Evolutionary conservation across 306 rosid genomes (phyloP).

Genomic region (Prunus armeniaca): DNA sequence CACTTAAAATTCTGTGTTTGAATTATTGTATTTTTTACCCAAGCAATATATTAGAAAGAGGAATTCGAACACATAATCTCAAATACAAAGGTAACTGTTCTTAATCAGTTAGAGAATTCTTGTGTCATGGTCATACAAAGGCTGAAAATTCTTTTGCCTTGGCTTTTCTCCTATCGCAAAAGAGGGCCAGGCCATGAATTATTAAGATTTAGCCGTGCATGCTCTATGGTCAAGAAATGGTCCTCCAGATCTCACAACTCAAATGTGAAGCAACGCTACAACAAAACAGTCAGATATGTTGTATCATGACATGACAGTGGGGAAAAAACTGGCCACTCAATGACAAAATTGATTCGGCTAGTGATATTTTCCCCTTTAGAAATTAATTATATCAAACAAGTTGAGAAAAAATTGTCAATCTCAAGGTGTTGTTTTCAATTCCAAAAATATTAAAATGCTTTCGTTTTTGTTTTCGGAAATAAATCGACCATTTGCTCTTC

Average conservation of each 20-base stretch:
- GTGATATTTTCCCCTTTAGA: background rate
- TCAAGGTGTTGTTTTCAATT: background rate
- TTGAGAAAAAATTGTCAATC: background rate
- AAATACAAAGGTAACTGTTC: background rate
- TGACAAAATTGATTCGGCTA: background rate
- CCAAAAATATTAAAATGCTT: background rate
- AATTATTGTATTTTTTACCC: too few species aligned
- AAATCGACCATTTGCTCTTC: background rate
- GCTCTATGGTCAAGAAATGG: background rate
- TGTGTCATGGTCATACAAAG: background rate
- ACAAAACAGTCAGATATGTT: background rate
- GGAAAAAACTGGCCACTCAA: background rate
- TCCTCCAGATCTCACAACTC: background rate
- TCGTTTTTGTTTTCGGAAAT: background rate
- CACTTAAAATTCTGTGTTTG: too few species aligned
- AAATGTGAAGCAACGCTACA: background rate
- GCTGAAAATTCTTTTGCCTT: background rate
- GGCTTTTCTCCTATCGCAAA: background rate
- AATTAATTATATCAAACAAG: background rate
- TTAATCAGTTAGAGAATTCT: background rate
- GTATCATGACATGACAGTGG: background rate
- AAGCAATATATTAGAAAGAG: fast-evolving
- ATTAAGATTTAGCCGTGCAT: background rate
- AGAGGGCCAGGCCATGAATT: background rate
- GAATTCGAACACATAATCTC: too few species aligned